Evolutionary conservation across 768 basidiomycete species (phyloP), one percentile per base, ranked within the genome.

Genomic region (Psilocybe tampanensis): DNA sequence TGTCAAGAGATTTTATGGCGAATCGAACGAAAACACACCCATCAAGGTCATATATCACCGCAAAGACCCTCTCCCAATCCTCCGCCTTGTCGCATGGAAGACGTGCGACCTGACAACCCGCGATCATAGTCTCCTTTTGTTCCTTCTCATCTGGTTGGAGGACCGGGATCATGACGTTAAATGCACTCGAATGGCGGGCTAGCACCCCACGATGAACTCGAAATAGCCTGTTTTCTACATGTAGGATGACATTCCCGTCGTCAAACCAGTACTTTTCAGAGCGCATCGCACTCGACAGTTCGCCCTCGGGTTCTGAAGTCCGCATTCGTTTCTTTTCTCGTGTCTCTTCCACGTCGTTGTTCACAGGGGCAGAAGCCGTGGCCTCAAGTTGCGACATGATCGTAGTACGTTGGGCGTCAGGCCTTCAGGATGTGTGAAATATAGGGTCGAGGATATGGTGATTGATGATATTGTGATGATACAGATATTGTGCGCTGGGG

Each of bases 11-110:
- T n/a, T n/a, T n/a, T n/a, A n/a, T n/a, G n/a, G n/a, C n/a, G n/a
- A n/a, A n/a, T n/a, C n/a, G n/a, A n/a, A n/a, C n/a, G n/a, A n/a
- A n/a, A n/a, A 49, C 54, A 19, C 18, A 55, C 54, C 17, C 47
- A 7, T 48, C 19, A 21, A 36, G 24, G 22, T 55, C 54, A 32
- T 55, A 49, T 19, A 55, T 32, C 15, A 55, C 32, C 15, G 36
- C 4, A 7, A 55, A 26, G 11, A 55, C 39, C n/a, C 47, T 55
- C 21, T 26, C 22, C 54, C 54, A 55, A 41, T 55, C 54, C n/a
- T 42, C 36, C 1, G 22, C 12, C 11, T 19, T 42, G 32, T 55
- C 54, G 8, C 45, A 22, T n/a, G 26, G 47, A 36, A 55, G 34
- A 12, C 36, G 18, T 6, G 22, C 43, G 3, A 45, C 41, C 18